Conservation (phyloP, 768 basidiomycete species). For the Pisolithus tinctorius region DNA sequence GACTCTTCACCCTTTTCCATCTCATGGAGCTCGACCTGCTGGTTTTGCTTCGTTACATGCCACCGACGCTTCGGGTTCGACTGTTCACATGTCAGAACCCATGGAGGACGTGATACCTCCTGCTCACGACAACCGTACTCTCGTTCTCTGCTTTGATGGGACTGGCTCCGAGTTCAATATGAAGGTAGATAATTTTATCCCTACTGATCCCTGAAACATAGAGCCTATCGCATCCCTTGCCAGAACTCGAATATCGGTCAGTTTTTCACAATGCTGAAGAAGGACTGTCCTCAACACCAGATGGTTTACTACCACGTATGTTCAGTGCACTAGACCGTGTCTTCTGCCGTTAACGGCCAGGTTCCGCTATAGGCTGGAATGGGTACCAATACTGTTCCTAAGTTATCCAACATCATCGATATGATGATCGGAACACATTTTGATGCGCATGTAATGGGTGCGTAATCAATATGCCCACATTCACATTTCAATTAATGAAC, state of each 20-base stretch:
- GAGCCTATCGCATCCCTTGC: not conserved
- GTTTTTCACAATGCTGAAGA: conserved; percentile 63
- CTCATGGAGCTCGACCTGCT: not conserved
- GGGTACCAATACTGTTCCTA: conserved; percentile 62
- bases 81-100: not conserved
- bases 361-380: conserved; percentile 49
- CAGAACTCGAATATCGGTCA: conserved; percentile 72
- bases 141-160: conserved; percentile 66
- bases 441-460: conserved; percentile 66
- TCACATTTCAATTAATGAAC: not conserved
- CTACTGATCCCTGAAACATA: not conserved
- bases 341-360: not conserved
- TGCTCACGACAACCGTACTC: conserved; percentile 39
- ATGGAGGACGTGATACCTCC: conserved; percentile 38
- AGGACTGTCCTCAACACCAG: conserved; percentile 53
- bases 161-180: conserved; percentile 59
- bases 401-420: conserved; percentile 49
- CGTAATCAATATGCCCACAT: conserved; percentile 4
- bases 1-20: not conserved
- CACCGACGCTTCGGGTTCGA: not conserved
- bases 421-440: conserved; percentile 58
- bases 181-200: conserved; percentile 39
- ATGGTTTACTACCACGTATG: conserved; percentile 70
- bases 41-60: not conserved
- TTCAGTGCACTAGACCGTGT: not conserved